Base-by-base conservation (phyloP, 768 basidiomycete species). In the Lactarius vividus region DNA sequence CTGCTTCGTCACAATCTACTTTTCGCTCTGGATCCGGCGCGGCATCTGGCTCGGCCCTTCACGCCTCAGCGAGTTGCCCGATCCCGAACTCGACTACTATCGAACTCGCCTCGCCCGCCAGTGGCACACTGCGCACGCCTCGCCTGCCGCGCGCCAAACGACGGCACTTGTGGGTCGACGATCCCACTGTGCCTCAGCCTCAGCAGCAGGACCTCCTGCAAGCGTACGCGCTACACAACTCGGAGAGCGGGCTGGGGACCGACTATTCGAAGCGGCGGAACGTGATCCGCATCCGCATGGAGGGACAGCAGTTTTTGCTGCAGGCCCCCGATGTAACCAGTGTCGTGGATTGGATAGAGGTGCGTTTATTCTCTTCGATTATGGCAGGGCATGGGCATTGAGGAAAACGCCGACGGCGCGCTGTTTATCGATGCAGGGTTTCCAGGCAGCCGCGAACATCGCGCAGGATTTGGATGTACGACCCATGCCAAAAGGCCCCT, bases 331-430 rank as follows among this genome's bases (percentile, higher is more conserved):
- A 91, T 73, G 88, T 94, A 44, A 82, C 86, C 53, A 85, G 87
- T 31, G 96, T 98, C 1, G 92, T 98, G 62, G 86, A 89, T 61
- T 96, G 96, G 94, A 96, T 99, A 67, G 96, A 99, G 87, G 93
- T 94, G 71, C 63, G 80, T 72, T 9, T 10, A 18, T 28, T 39
- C 31, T 23, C n/a, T 53, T 18, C 58, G 33, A 33, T 55, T 15
- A 28, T 20, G 53, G 61, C 42, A 53, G 18, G 29, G 55, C 28
- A 49, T 59, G 28, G 37, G 0, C 26, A 15, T 1, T 16, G 3
- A 4, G 15, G 11, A 59, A 67, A 40, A 66, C 28, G 26, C 42
- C 65, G 13, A 58, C 40, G 26, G 42, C 42, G 35, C 26, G 56
- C 54, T 66, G 52, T 23, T 42, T 20, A 39, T 29, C 44, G 23